Conservation (phyloP, 2,329 filamentous ascomycete species). For the Xylariaceae sp. region DNA sequence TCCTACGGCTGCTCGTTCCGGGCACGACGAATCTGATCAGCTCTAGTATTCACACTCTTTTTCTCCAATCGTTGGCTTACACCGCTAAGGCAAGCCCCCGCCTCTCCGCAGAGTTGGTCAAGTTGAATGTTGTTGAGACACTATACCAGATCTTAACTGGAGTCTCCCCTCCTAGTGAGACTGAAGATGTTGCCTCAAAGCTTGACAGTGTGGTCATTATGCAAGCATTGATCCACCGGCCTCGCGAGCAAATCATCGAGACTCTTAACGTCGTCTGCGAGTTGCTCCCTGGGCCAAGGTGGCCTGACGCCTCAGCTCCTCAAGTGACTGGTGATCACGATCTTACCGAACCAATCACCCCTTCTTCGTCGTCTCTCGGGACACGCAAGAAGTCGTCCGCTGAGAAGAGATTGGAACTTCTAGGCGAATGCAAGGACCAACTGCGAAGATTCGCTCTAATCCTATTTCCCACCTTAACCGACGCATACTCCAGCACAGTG, state of each 20-base stretch:
- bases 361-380: slow-evolving; percentile 49
- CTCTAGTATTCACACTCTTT: slow-evolving; percentile 93
- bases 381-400: slow-evolving; percentile 65
- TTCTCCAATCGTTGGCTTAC: slow-evolving; percentile 88
- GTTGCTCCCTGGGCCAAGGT: slow-evolving; percentile 78
- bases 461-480: slow-evolving; percentile 90
- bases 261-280: slow-evolving; percentile 98
- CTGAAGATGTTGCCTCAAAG: slow-evolving; percentile 79
- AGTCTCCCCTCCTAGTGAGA: slow-evolving; percentile 84
- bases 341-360: slow-evolving; percentile 49
- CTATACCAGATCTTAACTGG: slow-evolving; percentile 97
- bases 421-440: slow-evolving; percentile 83
- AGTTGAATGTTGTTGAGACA: slow-evolving; percentile 96
- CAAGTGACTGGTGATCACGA: slow-evolving; percentile 41
- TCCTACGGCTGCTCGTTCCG: slow-evolving; percentile 86
- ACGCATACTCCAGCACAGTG: slow-evolving; percentile 97
- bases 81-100: slow-evolving; percentile 87
- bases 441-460: slow-evolving; percentile 93
- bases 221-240: slow-evolving; percentile 96
- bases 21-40: slow-evolving; percentile 96
- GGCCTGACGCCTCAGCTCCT: slow-evolving; percentile 52
- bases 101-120: slow-evolving; percentile 88
- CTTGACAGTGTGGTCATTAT: slow-evolving; percentile 97
- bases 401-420: slow-evolving; percentile 80
- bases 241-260: slow-evolving; percentile 94